These are phyloP conservation scores for Globisporangium paroecandrum DNA, from an alignment of 352 stramenopile genomes.

Conservation along the genomic window DNA sequence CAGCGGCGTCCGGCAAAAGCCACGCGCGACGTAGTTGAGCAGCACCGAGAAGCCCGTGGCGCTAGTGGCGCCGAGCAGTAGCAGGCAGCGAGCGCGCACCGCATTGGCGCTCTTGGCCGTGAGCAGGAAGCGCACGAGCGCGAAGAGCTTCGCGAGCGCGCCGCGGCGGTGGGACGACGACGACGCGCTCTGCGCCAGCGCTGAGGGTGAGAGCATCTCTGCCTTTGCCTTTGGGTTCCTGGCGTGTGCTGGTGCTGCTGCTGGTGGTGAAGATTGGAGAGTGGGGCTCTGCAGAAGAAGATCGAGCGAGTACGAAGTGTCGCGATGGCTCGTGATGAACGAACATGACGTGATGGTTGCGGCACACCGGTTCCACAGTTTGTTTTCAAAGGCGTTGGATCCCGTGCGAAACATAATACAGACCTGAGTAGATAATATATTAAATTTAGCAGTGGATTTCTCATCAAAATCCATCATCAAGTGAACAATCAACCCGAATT, in stretches of 20 bases:
- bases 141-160: neutral
- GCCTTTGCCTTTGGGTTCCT: neutral
- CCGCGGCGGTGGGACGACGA: neutral
- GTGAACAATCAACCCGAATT: neutral
- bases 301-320: neutral
- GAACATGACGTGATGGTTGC: too few relatives aligned
- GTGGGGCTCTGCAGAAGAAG: neutral
- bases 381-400: neutral
- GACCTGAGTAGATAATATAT: neutral
- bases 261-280: neutral
- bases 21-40: slow-evolving; percentile 9
- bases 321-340: too few relatives aligned
- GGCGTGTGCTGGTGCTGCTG: neutral
- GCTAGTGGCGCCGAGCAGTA: neutral
- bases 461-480: neutral
- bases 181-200: slow-evolving; percentile 1
- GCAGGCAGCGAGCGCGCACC: neutral
- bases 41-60: slow-evolving; percentile 8
- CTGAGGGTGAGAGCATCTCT: slow-evolving; percentile 6
- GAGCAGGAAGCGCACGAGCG: slow-evolving; percentile 14
- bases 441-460: neutral
- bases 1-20: slow-evolving; percentile 13
- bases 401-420: neutral
- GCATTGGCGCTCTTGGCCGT: slow-evolving; percentile 2
- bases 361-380: too few relatives aligned